phyloP scores from a whole-genome alignment of 495 filamentous ascomycete genomes.

The Penicillium salamii region DNA sequence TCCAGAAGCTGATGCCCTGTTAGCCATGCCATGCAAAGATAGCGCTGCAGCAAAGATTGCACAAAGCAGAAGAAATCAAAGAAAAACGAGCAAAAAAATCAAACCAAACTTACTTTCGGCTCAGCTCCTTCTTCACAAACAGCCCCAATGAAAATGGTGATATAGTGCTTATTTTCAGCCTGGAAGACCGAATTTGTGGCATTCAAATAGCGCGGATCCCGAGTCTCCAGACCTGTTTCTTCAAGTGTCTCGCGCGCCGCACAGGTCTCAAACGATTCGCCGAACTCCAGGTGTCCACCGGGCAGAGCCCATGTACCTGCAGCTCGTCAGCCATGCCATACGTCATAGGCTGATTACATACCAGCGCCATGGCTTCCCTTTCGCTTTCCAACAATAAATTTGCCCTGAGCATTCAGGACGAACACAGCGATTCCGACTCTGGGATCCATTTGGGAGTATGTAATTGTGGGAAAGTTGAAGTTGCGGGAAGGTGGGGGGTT shows the following conservation, averaged over 20 bases:
- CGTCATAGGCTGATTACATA: slow-evolving; percentile 5
- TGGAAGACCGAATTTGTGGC: slow-evolving; percentile 60
- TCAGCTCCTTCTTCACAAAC: slow-evolving; percentile 38
- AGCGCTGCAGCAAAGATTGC: not conserved
- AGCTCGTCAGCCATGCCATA: not conserved
- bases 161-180: slow-evolving; percentile 56
- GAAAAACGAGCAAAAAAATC: slow-evolving; percentile 4
- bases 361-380: slow-evolving; percentile 38
- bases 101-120: slow-evolving; percentile 45
- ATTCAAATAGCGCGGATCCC: slow-evolving; percentile 45
- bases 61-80: not conserved
- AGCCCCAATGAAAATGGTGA: slow-evolving; percentile 60
- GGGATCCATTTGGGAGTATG: slow-evolving; percentile 10
- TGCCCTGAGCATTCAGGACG: slow-evolving; percentile 22
- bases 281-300: slow-evolving; percentile 67
- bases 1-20: slow-evolving; percentile 38
- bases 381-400: slow-evolving; percentile 34
- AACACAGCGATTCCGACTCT: slow-evolving; percentile 35
- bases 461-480: not conserved
- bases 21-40: not conserved
- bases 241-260: slow-evolving; percentile 64
- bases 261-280: slow-evolving; percentile 55
- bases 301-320: slow-evolving; percentile 60
- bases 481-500: not conserved
- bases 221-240: slow-evolving; percentile 60